Evolutionary conservation across 2,329 filamentous ascomycete species (phyloP).

Genomic region (Achaetomium macrosporum): DNA sequence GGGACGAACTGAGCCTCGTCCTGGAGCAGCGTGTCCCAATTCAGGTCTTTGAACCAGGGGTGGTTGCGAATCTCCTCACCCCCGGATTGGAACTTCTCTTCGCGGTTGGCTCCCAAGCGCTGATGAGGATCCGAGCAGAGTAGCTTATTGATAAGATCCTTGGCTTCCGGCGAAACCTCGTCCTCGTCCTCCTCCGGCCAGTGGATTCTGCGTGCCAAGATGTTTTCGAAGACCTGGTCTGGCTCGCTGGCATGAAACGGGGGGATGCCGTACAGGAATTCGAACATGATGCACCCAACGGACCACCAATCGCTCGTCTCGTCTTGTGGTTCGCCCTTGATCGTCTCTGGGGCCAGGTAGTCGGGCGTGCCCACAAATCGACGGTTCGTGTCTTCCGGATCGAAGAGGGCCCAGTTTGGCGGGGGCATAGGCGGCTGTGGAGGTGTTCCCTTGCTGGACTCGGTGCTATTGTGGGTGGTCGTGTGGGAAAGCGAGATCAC

Average conservation of each 20-base stretch:
- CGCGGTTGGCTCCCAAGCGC: slow-evolving; percentile 77
- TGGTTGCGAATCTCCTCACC: slow-evolving; percentile 89
- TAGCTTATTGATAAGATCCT: slow-evolving; percentile 88
- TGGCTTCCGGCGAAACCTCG: slow-evolving; percentile 78
- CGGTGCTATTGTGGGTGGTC: slow-evolving; percentile 33
- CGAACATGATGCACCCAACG: slow-evolving; percentile 95
- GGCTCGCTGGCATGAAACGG: slow-evolving; percentile 89
- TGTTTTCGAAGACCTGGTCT: slow-evolving; percentile 95
- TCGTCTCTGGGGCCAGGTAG: slow-evolving; percentile 94
- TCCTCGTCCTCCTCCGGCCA: slow-evolving; percentile 84
- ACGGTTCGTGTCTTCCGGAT: slow-evolving; percentile 87
- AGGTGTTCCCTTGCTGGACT: slow-evolving; percentile 54
- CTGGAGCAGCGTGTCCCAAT: slow-evolving; percentile 87
- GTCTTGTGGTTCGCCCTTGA: slow-evolving; percentile 90
- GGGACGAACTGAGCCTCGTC: slow-evolving; percentile 96
- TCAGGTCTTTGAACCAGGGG: slow-evolving; percentile 79
- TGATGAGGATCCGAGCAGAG: slow-evolving; percentile 78
- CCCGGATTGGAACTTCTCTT: slow-evolving; percentile 75
- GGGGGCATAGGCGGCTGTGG: slow-evolving; percentile 69
- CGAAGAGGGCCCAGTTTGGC: slow-evolving; percentile 87
- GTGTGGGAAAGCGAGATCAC: slow-evolving; percentile 58
- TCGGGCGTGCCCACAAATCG: slow-evolving; percentile 96
- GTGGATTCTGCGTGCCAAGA: slow-evolving; percentile 78
- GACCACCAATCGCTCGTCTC: slow-evolving; percentile 99
- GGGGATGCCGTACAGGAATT: slow-evolving; percentile 88